Percentiles rank a stretch among this genome's conserved stretches.
Evolutionary conservation across 73 alveolate genomes (phyloP).

Genomic region (Paraurostyla sp.): DNA sequence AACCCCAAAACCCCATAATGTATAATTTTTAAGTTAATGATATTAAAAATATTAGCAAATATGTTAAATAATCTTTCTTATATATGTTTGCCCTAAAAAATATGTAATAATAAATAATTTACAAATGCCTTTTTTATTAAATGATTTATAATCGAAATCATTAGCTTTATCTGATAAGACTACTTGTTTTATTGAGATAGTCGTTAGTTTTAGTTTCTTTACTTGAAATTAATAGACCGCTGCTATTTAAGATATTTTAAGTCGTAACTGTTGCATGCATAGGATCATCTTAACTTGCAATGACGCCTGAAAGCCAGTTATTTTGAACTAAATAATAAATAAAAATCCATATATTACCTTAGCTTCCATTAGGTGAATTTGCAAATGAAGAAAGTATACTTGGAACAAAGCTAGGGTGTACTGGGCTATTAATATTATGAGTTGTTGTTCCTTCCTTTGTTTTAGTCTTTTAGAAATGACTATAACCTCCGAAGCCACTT

Average conservation of each 20-base stretch:
- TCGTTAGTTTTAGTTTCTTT: neutral
- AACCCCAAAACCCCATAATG: too few relatives aligned
- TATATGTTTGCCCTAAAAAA: too few relatives aligned
- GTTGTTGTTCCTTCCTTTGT: neutral
- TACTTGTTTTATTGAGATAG: neutral
- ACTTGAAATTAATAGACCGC: neutral
- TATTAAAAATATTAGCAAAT: too few relatives aligned
- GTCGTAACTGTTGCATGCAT: neutral
- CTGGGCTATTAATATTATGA: conserved; percentile 15
- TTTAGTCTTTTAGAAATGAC: neutral
- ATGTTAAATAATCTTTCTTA: too few relatives aligned
- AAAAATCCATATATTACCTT: neutral
- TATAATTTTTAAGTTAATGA: too few relatives aligned
- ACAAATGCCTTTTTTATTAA: too few relatives aligned
- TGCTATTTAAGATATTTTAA: neutral
- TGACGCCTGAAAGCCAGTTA: conserved; percentile 16
- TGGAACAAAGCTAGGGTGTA: conserved; percentile 56
- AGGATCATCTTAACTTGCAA: neutral
- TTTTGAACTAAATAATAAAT: neutral
- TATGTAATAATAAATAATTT: too few relatives aligned
- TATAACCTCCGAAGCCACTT: neutral
- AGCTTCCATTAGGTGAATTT: conserved; percentile 32
- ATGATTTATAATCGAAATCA: too few relatives aligned
- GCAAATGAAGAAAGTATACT: conserved; percentile 44
- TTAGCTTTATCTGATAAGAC: neutral